Percentiles rank a stretch among this genome's conserved stretches.
Evolutionary conservation across 2,329 filamentous ascomycete genomes (phyloP).

Genomic region (Aspergillaceae sp.): DNA sequence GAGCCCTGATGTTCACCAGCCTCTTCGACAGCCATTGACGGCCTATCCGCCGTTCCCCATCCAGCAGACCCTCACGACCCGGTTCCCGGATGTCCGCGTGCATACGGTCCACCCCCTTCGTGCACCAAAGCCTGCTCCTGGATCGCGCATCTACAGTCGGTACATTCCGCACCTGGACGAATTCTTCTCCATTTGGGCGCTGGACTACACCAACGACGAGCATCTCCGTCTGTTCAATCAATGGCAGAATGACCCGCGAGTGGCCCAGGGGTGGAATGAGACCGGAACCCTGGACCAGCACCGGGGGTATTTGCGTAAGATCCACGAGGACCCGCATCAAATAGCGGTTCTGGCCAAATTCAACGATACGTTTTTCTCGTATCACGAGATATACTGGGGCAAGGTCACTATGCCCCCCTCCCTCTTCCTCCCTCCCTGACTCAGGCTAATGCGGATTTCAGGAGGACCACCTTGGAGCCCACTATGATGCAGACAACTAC

Average conservation of each 20-base stretch:
- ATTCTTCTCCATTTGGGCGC: constrained; percentile 67
- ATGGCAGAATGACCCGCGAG: constrained; percentile 78
- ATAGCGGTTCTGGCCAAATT: constrained; percentile 63
- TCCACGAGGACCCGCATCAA: constrained; percentile 64
- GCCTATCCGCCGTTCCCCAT: constrained; percentile 23
- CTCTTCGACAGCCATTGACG: constrained; percentile 15
- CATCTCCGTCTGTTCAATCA: constrained; percentile 65
- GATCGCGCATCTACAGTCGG: constrained; percentile 65
- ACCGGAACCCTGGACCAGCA: constrained; percentile 68
- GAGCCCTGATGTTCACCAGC: constrained; percentile 29
- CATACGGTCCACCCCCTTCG: constrained; percentile 63
- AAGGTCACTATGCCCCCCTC: constrained; percentile 39
- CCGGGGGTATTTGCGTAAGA: constrained; percentile 58
- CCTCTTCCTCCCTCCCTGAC: too few relatives aligned
- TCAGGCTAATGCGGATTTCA: constrained; percentile 10
- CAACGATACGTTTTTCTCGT: constrained; percentile 62
- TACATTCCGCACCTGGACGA: constrained; percentile 69
- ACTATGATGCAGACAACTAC: constrained; percentile 48
- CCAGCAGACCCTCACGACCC: constrained; percentile 39
- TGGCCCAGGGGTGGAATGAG: constrained; percentile 72
- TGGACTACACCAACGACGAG: constrained; percentile 56
- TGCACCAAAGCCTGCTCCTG: constrained; percentile 61
- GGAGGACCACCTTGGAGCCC: constrained; percentile 54
- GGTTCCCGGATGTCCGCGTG: constrained; percentile 40
- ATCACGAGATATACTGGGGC: constrained; percentile 75